These are phyloP conservation scores for Penicillium lividum DNA, from an alignment of 495 filamentous ascomycete species.

Conservation along the genomic window DNA sequence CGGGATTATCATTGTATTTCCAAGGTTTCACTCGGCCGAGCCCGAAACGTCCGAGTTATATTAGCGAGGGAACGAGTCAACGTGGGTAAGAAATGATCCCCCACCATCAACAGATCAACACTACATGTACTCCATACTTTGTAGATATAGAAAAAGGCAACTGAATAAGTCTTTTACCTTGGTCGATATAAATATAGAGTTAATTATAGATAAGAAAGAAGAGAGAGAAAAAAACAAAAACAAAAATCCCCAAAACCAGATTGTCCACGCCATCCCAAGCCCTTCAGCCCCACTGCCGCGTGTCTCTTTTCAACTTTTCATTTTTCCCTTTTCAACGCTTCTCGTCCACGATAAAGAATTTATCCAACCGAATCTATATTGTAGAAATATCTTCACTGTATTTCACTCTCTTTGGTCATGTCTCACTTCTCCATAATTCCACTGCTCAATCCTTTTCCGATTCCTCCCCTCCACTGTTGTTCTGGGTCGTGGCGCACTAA, in stretches of 20 bases:
- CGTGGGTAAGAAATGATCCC: too few species aligned
- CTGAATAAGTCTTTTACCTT: too few species aligned
- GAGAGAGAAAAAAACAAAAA: neutral
- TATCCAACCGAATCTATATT: neutral
- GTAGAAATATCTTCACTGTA: neutral
- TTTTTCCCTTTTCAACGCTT: neutral
- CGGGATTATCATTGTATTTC: too few species aligned
- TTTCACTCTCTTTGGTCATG: neutral
- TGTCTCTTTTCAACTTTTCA: slow-evolving; percentile 15
- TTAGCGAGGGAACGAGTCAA: too few species aligned
- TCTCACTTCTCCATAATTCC: neutral
- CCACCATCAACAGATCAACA: too few species aligned
- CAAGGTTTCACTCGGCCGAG: too few species aligned
- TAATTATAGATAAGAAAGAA: neutral
- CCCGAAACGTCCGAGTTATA: too few species aligned
- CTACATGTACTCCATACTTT: too few species aligned
- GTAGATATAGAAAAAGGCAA: too few species aligned
- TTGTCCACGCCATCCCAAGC: slow-evolving; percentile 23
- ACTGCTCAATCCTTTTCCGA: neutral
- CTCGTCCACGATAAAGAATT: neutral
- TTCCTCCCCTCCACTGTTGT: neutral
- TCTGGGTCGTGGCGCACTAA: slow-evolving; percentile 15
- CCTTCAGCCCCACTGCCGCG: slow-evolving; percentile 27
- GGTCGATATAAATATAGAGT: too few species aligned
- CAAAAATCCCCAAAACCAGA: slow-evolving; percentile 9